These are phyloP conservation scores for Leccinum boreale DNA, from an alignment of 768 basidiomycete genomes.

Conservation along the genomic window DNA sequence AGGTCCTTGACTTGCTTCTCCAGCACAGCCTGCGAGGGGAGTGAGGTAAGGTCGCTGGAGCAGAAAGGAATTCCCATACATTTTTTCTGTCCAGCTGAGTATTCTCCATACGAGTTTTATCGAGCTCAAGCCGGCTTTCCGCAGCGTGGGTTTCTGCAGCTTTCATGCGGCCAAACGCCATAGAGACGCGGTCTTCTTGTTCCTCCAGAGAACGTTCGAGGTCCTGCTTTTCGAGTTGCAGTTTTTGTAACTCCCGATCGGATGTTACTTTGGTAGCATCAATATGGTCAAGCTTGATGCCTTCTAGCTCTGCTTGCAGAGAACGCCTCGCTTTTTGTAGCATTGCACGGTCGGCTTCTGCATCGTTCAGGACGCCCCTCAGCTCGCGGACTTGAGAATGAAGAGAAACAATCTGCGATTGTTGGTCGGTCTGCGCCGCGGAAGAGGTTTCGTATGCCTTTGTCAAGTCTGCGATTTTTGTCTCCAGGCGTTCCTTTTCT, in stretches of 20 bases:
- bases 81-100: constrained; percentile 76
- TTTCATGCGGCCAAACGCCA: constrained; percentile 75
- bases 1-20: constrained; percentile 86
- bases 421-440: constrained; percentile 74
- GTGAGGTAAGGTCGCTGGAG: neutral
- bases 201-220: constrained; percentile 75
- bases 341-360: constrained; percentile 75
- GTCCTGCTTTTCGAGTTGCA: constrained; percentile 80
- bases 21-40: constrained; percentile 56
- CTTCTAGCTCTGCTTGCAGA: constrained; percentile 75
- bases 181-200: constrained; percentile 67
- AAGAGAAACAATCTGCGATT: constrained; percentile 76
- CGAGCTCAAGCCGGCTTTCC: constrained; percentile 74
- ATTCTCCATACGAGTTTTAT: constrained; percentile 76
- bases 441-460: constrained; percentile 74
- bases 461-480: constrained; percentile 71
- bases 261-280: constrained; percentile 68
- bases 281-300: constrained; percentile 71
- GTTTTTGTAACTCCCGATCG: constrained; percentile 69
- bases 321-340: constrained; percentile 80
- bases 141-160: constrained; percentile 74
- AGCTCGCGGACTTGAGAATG: constrained; percentile 86
- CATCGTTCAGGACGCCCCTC: constrained; percentile 77
- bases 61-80: constrained; percentile 37
- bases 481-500: constrained; percentile 83